phyloP scores from a whole-genome alignment of 306 rosid species.

The Cucumis cinereus region DNA sequence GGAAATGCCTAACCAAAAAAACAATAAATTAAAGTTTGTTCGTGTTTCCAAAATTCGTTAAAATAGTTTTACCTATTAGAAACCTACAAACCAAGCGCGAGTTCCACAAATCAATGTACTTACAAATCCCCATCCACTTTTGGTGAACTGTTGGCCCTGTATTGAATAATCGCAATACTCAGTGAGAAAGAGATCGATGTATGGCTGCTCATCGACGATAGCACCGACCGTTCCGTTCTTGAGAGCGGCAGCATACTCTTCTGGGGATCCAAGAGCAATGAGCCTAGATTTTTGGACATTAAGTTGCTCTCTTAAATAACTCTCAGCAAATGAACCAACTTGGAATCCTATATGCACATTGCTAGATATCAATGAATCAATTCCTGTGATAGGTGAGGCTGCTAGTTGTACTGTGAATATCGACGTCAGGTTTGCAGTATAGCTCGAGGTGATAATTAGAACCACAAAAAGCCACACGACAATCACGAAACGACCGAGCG shows the following conservation, averaged over 20 bases:
- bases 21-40: background rate
- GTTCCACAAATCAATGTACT: too few relatives aligned
- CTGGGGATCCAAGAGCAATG: constrained; percentile 41
- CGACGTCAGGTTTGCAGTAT: constrained; percentile 42
- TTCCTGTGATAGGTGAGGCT: constrained; percentile 36
- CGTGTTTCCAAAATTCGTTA: too few relatives aligned
- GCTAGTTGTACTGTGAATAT: constrained; percentile 36
- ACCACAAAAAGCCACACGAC: constrained; percentile 41
- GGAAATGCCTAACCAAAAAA: constrained; percentile 28
- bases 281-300: constrained; percentile 30
- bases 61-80: too few relatives aligned
- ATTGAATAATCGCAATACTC: constrained; percentile 26
- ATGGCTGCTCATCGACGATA: constrained; percentile 36
- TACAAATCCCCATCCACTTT: constrained; percentile 50
- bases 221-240: constrained; percentile 30
- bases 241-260: constrained; percentile 35
- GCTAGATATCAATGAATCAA: constrained; percentile 30
- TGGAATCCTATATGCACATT: constrained; percentile 33
- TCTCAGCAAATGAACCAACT: constrained; percentile 37
- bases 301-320: constrained; percentile 28
- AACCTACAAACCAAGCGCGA: too few relatives aligned
- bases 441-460: constrained; percentile 39
- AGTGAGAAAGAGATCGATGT: constrained; percentile 37
- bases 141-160: constrained; percentile 33
- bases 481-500: constrained; percentile 26